Base-by-base conservation (phyloP, 306 rosid species). In the Acmispon strigosus region DNA sequence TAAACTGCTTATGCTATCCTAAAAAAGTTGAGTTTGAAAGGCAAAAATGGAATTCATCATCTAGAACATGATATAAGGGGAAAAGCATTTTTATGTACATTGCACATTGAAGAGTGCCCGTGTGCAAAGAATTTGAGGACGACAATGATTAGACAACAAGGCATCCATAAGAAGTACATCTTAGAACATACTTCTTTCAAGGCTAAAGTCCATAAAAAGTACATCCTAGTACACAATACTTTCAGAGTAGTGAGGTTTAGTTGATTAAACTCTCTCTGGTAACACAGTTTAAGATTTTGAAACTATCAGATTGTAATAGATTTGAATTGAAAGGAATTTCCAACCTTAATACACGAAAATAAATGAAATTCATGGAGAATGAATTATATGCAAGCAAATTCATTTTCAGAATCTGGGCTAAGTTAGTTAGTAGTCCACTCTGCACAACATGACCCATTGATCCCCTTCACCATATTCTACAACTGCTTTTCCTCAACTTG, bases 21-120 rank as follows among this genome's bases (percentile, higher is more conserved):
- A 68, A 72, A 68, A 72, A 56, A 47, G 50, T 42, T 59, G 71
- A 62, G 71, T 70, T 66, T 68, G 66, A 56, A 70, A 64, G 69
- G 41, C 53, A 49, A 62, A 55, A 9, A 74, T 51, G 66, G 34
- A 53, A 66, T 67, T 60, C 55, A 19, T 52, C 52, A 27, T 58
- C 24, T 19, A 39, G 41, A 53, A 70, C 69, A 37, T 56, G 69
- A 53, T 32, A 66, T 41, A 12, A 13, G 27, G 44, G 68, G 55
- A 41, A 37, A 43, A 16, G 44, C 76, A 29, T 64, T 41, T 50
- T 66, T 51, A 42, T 13, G 19, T 7, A 81, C 45, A 51, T 43
- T 59, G 18, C 43, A 20, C 66, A 71, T 29, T 4, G 36, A 41
- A 47, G 50, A 60, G 62, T 50, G 70, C 59, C 29, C 13, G 18